These are phyloP conservation scores for Leishmania mexicana DNA, from an alignment of 208 protist genomes.

Conservation along the genomic window DNA sequence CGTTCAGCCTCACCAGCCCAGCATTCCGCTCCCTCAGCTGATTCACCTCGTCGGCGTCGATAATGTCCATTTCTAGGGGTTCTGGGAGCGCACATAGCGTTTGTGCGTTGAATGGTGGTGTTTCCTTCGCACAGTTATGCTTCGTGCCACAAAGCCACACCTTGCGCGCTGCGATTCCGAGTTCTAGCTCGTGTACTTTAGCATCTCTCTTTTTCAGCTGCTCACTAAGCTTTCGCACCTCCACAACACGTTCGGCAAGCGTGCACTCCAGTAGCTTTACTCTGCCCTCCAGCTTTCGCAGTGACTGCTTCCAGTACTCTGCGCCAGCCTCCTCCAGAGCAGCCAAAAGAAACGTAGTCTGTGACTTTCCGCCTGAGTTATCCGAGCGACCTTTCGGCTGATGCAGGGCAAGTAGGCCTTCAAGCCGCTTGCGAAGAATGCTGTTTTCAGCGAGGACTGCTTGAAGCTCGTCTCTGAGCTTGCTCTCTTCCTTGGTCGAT, in stretches of 20 bases:
- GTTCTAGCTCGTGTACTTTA: slow-evolving; percentile 18
- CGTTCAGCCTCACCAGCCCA: slow-evolving; percentile 13
- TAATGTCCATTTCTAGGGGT: not conserved
- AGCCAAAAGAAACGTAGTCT: not conserved
- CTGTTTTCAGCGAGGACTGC: slow-evolving; percentile 31
- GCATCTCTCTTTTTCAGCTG: slow-evolving; percentile 21
- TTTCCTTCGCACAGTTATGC: not conserved
- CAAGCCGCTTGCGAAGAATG: slow-evolving; percentile 32
- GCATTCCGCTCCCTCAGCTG: slow-evolving; percentile 27
- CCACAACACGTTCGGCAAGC: slow-evolving; percentile 24
- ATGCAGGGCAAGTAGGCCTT: slow-evolving; percentile 20
- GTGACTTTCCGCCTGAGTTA: not conserved
- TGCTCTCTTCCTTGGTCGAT: slow-evolving; percentile 9
- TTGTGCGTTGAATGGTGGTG: not conserved
- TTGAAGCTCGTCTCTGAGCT: slow-evolving; percentile 23
- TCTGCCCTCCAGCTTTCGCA: slow-evolving; percentile 11
- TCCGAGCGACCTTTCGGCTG: slow-evolving; percentile 1
- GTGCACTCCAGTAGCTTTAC: slow-evolving; percentile 39
- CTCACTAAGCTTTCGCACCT: slow-evolving; percentile 13
- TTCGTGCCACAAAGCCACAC: not conserved
- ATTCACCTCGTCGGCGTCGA: slow-evolving; percentile 8
- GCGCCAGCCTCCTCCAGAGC: not conserved
- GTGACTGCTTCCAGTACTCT: slow-evolving; percentile 17
- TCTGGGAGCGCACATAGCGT: not conserved
- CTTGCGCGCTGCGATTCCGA: slow-evolving; percentile 5